Evolutionary conservation across 75 land plant genomes (phyloP), one percentile per base, ranked within the genome.

Genomic region (Pinus albicaulis): DNA sequence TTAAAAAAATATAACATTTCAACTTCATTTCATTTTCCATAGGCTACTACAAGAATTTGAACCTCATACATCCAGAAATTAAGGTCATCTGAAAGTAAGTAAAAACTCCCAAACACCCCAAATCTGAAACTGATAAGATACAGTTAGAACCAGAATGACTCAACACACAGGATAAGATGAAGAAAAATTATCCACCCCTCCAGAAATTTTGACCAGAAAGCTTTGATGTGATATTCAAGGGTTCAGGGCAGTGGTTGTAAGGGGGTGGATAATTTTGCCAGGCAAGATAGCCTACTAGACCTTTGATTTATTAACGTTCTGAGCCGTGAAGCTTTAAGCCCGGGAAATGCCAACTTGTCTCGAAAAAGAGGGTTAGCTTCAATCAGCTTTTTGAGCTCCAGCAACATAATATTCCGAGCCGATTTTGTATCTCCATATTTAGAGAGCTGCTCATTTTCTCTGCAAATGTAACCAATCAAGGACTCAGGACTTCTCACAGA

Each of bases 371-470:
- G 94, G 73, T 92, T 92, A 24, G 92, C 94, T 53, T 84, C 86
- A 23, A 84, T 84, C 44, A 92, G 86, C 82, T 92, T 92, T 79
- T 92, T 92, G 71, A 92, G 85, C 76, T 92, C 94, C 72, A 87
- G 80, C 68, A 92, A 81, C 94, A 92, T 92, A 26, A 92, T 90
- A 56, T 84, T 80, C 71, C 94, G 81, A 20, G 94, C 94, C 74
- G 94, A 90, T 76, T 92, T 92, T 5, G 94, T 92, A 78, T 92
- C 94, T n/a, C 92, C 94, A 77, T 92, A 92, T 74, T 92, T 92
- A 22, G 94, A 92, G 7, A 92, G 86, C 63, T 92, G 94, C 55
- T 92, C 94, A 84, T 92, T 92, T 71, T 92, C 94, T 82, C 94
- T 92, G 68, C 52, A 68, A 78, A 15, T 13, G 28, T n/a, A n/a